A percentile compares a stretch with the other conserved stretches of the same genome.
Evolutionary conservation across 768 basidiomycete genomes (phyloP).

Genomic region (Coprinopsis strossmayeri): DNA sequence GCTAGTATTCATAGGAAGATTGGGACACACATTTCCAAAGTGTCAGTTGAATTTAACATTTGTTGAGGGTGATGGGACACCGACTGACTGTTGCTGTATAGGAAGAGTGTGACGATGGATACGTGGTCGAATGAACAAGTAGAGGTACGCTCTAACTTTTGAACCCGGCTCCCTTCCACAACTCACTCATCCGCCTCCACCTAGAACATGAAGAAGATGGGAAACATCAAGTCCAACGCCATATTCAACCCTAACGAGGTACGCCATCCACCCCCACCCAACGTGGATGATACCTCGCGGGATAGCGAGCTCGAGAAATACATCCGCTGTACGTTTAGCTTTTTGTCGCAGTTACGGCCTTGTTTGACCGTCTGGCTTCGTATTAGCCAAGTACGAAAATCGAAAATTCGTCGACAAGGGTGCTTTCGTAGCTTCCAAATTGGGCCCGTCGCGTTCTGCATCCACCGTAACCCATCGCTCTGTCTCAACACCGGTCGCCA

Average conservation of each 20-base stretch:
- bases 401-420: constrained; percentile 55
- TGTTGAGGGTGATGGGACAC: too few relatives aligned
- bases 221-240: constrained; percentile 77
- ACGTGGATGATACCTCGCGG: constrained; percentile 68
- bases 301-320: constrained; percentile 90
- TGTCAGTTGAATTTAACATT: constrained; percentile 71
- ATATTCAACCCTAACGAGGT: constrained; percentile 80
- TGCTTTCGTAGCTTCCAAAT: constrained; percentile 38
- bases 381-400: constrained; percentile 77
- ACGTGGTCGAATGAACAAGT: constrained; percentile 86
- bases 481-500: constrained; percentile 13
- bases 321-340: constrained; percentile 61
- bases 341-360: not conserved
- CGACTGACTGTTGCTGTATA: constrained; percentile 21
- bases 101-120: constrained; percentile 88
- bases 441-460: constrained; percentile 36
- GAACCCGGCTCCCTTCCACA: constrained; percentile 1
- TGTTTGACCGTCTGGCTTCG: constrained; percentile 6
- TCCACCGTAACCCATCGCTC: constrained; percentile 22
- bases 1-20: constrained; percentile 93
- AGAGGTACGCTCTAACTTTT: constrained; percentile 45
- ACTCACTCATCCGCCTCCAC: too few relatives aligned
- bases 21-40: constrained; percentile 89
- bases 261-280: constrained; percentile 76
- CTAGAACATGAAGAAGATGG: constrained; percentile 73